phyloP scores from a whole-genome alignment of 2,329 filamentous ascomycete species.

The Sphaerulina musiva region DNA sequence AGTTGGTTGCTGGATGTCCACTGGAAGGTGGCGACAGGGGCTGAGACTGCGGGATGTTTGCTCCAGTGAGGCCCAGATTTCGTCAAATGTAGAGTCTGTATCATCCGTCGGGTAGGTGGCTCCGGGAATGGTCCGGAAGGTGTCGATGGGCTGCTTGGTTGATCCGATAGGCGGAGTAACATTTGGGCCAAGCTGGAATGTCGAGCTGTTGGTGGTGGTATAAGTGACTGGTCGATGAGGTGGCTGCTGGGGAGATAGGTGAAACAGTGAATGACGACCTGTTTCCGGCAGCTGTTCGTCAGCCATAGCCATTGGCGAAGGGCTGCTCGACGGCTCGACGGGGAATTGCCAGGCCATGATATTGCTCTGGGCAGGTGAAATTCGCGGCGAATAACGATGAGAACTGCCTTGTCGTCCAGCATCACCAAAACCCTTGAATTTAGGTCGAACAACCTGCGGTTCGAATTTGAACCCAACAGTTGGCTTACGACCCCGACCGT shows the following conservation, averaged over 20 bases:
- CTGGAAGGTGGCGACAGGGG: too few relatives aligned
- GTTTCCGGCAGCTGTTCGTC: not conserved
- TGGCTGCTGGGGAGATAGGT: too few relatives aligned
- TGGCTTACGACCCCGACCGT: not conserved
- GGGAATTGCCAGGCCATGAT: not conserved
- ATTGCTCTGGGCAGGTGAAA: not conserved
- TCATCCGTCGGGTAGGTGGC: too few relatives aligned
- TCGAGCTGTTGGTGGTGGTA: too few relatives aligned
- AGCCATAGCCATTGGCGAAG: not conserved
- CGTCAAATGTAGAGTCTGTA: not conserved
- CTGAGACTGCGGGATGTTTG: not conserved
- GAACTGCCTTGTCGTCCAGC: not conserved
- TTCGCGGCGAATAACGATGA: not conserved
- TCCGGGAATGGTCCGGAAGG: too few relatives aligned
- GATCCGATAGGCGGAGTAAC: too few relatives aligned
- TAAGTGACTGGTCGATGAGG: too few relatives aligned
- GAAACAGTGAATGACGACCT: not conserved
- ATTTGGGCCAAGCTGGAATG: too few relatives aligned
- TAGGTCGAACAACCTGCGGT: not conserved
- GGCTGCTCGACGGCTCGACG: not conserved
- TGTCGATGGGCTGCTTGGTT: too few relatives aligned
- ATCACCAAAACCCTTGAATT: not conserved
- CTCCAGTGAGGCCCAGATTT: not conserved
- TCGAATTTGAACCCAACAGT: not conserved
- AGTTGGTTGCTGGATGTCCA: not conserved